A percentile compares a stretch with the other conserved stretches of the same genome.
Conservation (phyloP, 2,329 filamentous ascomycete species). For the Fusarium coffeatum region DNA sequence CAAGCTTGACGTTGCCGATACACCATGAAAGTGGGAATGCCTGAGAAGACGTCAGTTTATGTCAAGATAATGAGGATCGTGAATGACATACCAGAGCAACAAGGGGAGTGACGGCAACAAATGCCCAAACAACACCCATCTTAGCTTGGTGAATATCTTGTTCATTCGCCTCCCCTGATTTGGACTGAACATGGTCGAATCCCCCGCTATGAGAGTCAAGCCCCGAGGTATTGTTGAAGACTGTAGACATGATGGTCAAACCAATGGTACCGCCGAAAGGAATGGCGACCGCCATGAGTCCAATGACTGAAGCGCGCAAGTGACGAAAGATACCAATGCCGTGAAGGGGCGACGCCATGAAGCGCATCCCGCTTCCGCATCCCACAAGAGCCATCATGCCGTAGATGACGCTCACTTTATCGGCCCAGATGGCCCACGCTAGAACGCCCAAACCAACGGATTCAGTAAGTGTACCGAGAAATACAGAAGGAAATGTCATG, state of each 20-base stretch:
- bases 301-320: conserved; percentile 68
- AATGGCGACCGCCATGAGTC: conserved; percentile 67
- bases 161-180: conserved; percentile 14
- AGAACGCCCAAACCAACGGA: conserved; percentile 69
- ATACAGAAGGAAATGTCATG: conserved; percentile 70
- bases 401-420: conserved; percentile 64
- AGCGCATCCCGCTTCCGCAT: conserved; percentile 70
- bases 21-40: conserved; percentile 45
- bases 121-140: conserved; percentile 73
- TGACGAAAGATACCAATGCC: conserved; percentile 70
- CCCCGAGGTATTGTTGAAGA: conserved; percentile 70
- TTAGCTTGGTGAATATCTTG: conserved; percentile 46
- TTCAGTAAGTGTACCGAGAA: conserved; percentile 67
- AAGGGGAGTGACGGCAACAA: conserved; percentile 70
- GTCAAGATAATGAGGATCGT: neutral
- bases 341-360: conserved; percentile 73
- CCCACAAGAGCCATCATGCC: conserved; percentile 75
- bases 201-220: conserved; percentile 41
- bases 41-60: conserved; percentile 30
- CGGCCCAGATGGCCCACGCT: conserved; percentile 65
- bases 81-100: conserved; percentile 55
- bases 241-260: conserved; percentile 74
- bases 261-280: conserved; percentile 74
- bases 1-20: conserved; percentile 51
- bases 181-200: conserved; percentile 42